Evolutionary conservation across 2,329 filamentous ascomycete species (phyloP).

Genomic region (Botrytis elliptica): DNA sequence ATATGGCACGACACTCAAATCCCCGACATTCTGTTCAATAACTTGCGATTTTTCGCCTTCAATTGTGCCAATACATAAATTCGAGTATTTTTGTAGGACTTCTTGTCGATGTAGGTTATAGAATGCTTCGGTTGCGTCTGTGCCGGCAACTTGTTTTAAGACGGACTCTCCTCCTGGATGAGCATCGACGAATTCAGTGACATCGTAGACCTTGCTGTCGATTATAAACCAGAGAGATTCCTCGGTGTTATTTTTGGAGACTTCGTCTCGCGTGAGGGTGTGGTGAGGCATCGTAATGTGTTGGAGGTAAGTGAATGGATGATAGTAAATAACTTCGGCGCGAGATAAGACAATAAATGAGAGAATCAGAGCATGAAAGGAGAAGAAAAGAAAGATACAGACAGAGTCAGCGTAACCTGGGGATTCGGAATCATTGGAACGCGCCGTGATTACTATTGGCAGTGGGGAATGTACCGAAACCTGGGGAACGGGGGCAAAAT

Average conservation of each 20-base stretch:
- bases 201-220: conserved; percentile 84
- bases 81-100: conserved; percentile 76
- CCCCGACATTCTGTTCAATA: conserved; percentile 66
- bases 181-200: conserved; percentile 79
- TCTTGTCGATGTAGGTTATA: conserved; percentile 93
- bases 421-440: neutral
- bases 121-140: conserved; percentile 78
- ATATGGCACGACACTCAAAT: conserved; percentile 76
- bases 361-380: neutral
- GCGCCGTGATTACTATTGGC: neutral
- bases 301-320: neutral
- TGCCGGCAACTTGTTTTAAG: conserved; percentile 75
- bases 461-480: neutral
- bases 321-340: neutral
- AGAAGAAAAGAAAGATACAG: neutral
- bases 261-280: conserved; percentile 56
- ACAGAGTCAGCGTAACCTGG: neutral
- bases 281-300: conserved; percentile 35
- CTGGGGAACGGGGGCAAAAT: conserved; percentile 6
- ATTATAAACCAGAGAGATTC: conserved; percentile 75
- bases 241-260: conserved; percentile 72
- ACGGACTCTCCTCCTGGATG: conserved; percentile 79
- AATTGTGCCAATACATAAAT: conserved; percentile 73
- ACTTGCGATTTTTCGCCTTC: conserved; percentile 73
- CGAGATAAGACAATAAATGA: neutral